Conservation (phyloP, 306 rosid species). For the Alnus glutinosa region DNA sequence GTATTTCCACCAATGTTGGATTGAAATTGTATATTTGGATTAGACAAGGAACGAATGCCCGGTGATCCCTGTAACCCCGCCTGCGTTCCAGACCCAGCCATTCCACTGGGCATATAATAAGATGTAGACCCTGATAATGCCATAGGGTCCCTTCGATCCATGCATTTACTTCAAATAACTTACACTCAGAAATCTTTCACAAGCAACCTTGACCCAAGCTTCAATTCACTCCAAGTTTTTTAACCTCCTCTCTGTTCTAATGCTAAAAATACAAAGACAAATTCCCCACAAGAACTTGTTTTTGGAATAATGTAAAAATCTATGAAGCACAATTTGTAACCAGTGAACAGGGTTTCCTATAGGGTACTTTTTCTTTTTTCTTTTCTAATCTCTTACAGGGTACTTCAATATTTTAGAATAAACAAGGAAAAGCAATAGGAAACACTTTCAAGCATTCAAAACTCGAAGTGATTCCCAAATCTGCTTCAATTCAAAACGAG, state of each 20-base stretch:
- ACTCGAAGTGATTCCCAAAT: conserved; percentile 9
- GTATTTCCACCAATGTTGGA: conserved; percentile 55
- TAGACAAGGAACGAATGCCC: conserved; percentile 50
- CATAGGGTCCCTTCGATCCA: conserved; percentile 96
- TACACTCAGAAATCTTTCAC: conserved; percentile 30
- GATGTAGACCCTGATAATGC: conserved; percentile 75
- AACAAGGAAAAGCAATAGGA: not conserved
- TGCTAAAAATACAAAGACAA: conserved; percentile 32
- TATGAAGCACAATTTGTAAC: conserved; percentile 22
- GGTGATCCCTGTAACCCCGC: conserved; percentile 63
- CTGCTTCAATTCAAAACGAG: conserved; percentile 15
- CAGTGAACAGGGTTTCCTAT: conserved; percentile 24
- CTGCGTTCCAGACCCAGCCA: conserved; percentile 57
- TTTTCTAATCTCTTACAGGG: not conserved
- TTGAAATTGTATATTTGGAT: conserved; percentile 63
- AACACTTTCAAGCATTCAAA: not conserved
- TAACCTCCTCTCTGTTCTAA: conserved; percentile 42
- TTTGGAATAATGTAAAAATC: conserved; percentile 30
- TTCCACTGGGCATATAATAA: conserved; percentile 73
- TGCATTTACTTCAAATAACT: conserved; percentile 58
- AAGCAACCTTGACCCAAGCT: conserved; percentile 27
- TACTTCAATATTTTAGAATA: not conserved
- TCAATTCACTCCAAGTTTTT: conserved; percentile 22
- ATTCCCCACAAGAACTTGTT: conserved; percentile 26
- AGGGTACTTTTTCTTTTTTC: not conserved